These are phyloP conservation scores for Citrullus colocynthis DNA, from an alignment of 306 rosid species.

Conservation along the genomic window DNA sequence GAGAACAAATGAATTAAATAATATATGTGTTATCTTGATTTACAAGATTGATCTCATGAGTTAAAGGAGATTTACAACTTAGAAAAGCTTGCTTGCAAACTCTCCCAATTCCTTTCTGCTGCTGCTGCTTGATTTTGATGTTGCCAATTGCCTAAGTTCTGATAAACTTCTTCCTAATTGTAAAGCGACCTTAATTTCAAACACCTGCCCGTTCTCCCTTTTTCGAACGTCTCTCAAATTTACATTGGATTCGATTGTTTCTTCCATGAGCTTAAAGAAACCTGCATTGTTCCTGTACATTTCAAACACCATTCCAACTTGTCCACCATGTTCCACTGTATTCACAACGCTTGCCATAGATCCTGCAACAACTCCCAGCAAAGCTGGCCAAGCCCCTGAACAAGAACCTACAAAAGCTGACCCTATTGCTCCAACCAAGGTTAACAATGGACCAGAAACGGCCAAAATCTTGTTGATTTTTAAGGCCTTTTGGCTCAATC, in stretches of 20 bases:
- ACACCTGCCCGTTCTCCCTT: conserved; percentile 53
- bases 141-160: conserved; percentile 40
- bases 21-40: background rate
- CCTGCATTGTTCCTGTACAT: conserved; percentile 45
- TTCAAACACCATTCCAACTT: conserved; percentile 81
- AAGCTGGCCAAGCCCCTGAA: conserved; percentile 28
- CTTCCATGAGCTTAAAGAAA: conserved; percentile 56
- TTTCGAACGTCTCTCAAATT: conserved; percentile 20
- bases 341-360: conserved; percentile 53
- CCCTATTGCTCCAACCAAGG: conserved; percentile 49
- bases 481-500: conserved; percentile 27
- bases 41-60: background rate
- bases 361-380: conserved; percentile 47
- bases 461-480: conserved; percentile 39
- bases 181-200: conserved; percentile 54
- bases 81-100: conserved; percentile 62
- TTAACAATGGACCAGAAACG: conserved; percentile 48
- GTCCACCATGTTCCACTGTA: conserved; percentile 66
- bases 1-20: background rate
- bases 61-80: background rate
- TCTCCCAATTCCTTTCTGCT: conserved; percentile 17
- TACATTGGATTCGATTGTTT: conserved; percentile 32
- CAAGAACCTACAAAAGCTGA: conserved; percentile 14
- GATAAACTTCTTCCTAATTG: conserved; percentile 50
- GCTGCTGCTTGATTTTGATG: conserved; percentile 8